phyloP scores from a whole-genome alignment of 2,329 filamentous ascomycete genomes.

The Arthrobotrys sinensis region DNA sequence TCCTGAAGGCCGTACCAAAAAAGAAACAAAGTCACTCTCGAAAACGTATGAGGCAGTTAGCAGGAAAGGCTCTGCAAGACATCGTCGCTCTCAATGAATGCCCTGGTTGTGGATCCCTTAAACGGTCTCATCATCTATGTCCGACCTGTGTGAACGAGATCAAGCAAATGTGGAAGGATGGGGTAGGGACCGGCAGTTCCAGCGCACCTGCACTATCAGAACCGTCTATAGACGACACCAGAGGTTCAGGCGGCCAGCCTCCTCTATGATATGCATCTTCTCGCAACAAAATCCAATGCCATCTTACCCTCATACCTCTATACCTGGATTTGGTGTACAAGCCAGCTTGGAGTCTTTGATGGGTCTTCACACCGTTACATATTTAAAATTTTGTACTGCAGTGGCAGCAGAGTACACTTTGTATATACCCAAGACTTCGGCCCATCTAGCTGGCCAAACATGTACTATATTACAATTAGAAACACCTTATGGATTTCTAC shows the following conservation, averaged over 20 bases:
- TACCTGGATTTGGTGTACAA: neutral
- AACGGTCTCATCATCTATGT: conserved; percentile 90
- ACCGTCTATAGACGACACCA: neutral
- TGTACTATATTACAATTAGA: conserved; percentile 17
- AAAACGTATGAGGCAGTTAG: conserved; percentile 92
- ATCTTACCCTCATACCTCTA: neutral
- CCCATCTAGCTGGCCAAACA: neutral
- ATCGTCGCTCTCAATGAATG: conserved; percentile 89
- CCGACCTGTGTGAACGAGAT: conserved; percentile 83
- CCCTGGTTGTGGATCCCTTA: conserved; percentile 87
- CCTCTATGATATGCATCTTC: neutral
- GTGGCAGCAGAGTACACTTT: neutral
- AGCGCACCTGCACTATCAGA: conserved; percentile 3
- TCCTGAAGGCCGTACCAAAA: conserved; percentile 94
- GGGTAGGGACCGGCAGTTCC: conserved; percentile 17
- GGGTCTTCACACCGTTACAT: neutral
- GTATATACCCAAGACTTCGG: conserved; percentile 9
- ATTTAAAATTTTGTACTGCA: neutral
- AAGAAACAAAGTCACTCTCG: conserved; percentile 99
- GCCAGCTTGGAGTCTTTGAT: neutral
- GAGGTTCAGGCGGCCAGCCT: conserved; percentile 4
- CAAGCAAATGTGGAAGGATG: conserved; percentile 69
- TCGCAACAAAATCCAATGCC: neutral
- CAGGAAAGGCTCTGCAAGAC: conserved; percentile 94
- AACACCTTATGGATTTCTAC: neutral